phyloP scores from a whole-genome alignment of 306 rosid genomes.

The Clitoria ternatea region DNA sequence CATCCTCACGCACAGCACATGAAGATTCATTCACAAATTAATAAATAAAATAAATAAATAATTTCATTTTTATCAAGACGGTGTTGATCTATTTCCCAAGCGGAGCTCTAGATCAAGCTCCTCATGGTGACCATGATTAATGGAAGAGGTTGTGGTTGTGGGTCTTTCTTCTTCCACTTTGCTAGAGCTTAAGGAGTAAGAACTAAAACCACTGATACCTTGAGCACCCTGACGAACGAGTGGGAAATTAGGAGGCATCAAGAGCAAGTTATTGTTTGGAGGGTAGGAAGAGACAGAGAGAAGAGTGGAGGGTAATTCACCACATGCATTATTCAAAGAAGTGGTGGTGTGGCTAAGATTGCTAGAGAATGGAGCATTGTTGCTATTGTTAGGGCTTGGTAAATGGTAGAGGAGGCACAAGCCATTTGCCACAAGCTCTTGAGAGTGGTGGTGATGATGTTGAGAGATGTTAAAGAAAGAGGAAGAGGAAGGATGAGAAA shows the following conservation, averaged over 20 bases:
- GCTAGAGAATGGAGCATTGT: not conserved
- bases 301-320: constrained; percentile 40
- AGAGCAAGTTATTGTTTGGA: constrained; percentile 11
- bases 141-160: constrained; percentile 13
- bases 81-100: constrained; percentile 52
- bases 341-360: not conserved
- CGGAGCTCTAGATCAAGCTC: constrained; percentile 81
- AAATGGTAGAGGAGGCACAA: constrained; percentile 50
- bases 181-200: not conserved
- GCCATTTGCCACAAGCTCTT: constrained; percentile 40
- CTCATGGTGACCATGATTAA: constrained; percentile 25
- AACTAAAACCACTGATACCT: not conserved
- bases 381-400: constrained; percentile 36
- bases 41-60: not conserved
- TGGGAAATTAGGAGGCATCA: constrained; percentile 16
- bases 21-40: not conserved
- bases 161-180: constrained; percentile 22
- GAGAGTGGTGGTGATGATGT: no score
- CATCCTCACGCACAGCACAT: not conserved
- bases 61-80: constrained; percentile 14
- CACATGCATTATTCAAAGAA: constrained; percentile 20
- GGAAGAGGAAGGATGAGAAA: not conserved
- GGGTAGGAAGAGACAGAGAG: constrained; percentile 38
- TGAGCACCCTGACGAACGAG: not conserved
- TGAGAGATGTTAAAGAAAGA: not conserved